Conservation (phyloP, 2,329 filamentous ascomycete genomes). For the Magnaporthales sp. region DNA sequence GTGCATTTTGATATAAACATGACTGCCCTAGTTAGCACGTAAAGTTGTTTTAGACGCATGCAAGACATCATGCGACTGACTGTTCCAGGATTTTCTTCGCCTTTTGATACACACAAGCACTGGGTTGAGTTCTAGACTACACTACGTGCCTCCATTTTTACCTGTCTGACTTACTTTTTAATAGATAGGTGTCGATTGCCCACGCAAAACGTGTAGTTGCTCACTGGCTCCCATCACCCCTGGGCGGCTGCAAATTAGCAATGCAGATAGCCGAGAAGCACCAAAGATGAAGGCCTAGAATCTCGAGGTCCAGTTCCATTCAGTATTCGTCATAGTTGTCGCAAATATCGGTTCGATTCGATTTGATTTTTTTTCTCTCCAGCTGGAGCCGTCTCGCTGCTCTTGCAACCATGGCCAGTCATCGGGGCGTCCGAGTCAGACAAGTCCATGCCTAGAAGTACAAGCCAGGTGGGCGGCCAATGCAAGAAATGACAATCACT, state of each 20-base stretch:
- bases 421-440: neutral
- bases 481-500: neutral
- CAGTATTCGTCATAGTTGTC: neutral
- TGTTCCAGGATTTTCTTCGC: neutral
- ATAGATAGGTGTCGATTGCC: neutral
- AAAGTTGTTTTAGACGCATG: neutral
- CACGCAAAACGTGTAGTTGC: neutral
- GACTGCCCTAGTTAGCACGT: neutral
- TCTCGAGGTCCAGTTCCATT: neutral
- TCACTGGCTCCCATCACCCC: neutral
- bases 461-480: neutral
- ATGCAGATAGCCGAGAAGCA: neutral
- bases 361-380: neutral
- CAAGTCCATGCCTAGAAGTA: neutral
- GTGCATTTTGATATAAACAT: neutral
- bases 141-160: neutral
- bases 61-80: conserved; percentile 3
- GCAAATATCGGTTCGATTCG: neutral
- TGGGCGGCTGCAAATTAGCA: neutral
- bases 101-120: neutral
- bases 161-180: too few relatives aligned
- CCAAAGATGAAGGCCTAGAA: neutral
- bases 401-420: neutral
- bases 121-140: neutral
- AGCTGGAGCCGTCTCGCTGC: neutral